phyloP scores from a whole-genome alignment of 148 eudicot genomes.

The Pouteria glomerata region DNA sequence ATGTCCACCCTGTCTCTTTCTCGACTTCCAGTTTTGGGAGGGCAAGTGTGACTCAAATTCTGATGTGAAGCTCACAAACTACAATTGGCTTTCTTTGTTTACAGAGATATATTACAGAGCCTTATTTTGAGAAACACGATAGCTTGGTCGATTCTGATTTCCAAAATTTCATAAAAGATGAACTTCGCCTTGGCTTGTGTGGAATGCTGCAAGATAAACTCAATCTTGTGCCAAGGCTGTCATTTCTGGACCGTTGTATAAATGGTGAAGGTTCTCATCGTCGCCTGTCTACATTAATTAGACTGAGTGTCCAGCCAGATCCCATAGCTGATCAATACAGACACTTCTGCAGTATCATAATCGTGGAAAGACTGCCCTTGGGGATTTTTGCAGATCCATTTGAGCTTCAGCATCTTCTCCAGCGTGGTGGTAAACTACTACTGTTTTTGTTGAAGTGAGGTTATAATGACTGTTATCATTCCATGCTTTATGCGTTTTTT shows the following conservation, averaged over 20 bases:
- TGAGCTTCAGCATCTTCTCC: constrained; percentile 72
- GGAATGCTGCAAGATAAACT: constrained; percentile 16
- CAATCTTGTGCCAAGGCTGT: constrained; percentile 15
- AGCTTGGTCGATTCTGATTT: constrained; percentile 38
- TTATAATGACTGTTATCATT: background rate
- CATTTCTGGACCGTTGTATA: constrained; percentile 34
- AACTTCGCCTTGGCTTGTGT: constrained; percentile 25
- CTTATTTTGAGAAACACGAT: constrained; percentile 42
- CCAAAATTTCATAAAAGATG: constrained; percentile 30
- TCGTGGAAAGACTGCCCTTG: constrained; percentile 71
- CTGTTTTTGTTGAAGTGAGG: constrained; percentile 8
- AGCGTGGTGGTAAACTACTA: constrained; percentile 57
- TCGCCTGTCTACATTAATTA: constrained; percentile 44
- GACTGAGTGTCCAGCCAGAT: constrained; percentile 31
- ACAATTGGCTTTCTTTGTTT: constrained; percentile 14
- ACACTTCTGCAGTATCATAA: constrained; percentile 45
- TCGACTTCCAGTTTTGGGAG: constrained; percentile 11
- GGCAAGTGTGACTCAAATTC: constrained; percentile 7
- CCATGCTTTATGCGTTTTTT: constrained; percentile 4
- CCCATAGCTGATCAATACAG: constrained; percentile 23
- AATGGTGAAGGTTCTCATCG: constrained; percentile 97
- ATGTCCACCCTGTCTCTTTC: background rate
- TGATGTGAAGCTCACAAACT: background rate
- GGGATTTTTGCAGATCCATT: constrained; percentile 95
- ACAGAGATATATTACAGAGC: constrained; percentile 37